Conservation (phyloP, 805 yeast species). For the Wickerhamiella parazyma region DNA sequence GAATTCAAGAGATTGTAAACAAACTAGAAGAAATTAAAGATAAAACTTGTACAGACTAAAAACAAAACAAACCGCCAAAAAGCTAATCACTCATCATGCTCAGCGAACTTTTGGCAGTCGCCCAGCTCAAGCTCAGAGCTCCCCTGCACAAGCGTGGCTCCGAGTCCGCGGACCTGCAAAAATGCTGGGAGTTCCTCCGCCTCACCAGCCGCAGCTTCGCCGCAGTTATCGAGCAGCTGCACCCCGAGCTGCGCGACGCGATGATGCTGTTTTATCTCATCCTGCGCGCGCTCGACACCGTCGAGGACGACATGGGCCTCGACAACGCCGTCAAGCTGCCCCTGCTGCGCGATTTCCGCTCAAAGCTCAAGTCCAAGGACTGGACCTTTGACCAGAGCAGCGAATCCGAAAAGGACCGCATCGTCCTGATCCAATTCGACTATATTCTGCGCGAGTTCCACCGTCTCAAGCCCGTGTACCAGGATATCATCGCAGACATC, state of each 20-base stretch:
- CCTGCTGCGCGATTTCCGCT: slow-evolving; percentile 46
- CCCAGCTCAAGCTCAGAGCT: slow-evolving; percentile 17
- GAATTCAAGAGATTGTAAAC: too few relatives aligned
- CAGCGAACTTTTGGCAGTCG: slow-evolving; percentile 7
- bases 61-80: too few relatives aligned
- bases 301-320: slow-evolving; percentile 91
- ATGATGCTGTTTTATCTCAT: slow-evolving; percentile 71
- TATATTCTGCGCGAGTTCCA: slow-evolving; percentile 57
- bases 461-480: slow-evolving; percentile 58
- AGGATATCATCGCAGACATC: slow-evolving; percentile 63
- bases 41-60: too few relatives aligned
- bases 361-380: slow-evolving; percentile 45
- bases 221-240: slow-evolving; percentile 82
- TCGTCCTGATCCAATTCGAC: slow-evolving; percentile 70
- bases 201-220: slow-evolving; percentile 81
- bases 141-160: slow-evolving; percentile 35
- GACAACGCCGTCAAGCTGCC: slow-evolving; percentile 61
- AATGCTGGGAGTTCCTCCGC: slow-evolving; percentile 56
- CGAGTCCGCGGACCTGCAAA: slow-evolving; percentile 34
- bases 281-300: slow-evolving; percentile 82
- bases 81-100: slow-evolving; percentile 4
- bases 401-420: slow-evolving; percentile 68
- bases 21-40: too few relatives aligned
- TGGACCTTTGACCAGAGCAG: slow-evolving; percentile 70
- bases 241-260: slow-evolving; percentile 75